Conservation (phyloP, 495 filamentous ascomycete species). For the Lichenothelia convexa region DNA sequence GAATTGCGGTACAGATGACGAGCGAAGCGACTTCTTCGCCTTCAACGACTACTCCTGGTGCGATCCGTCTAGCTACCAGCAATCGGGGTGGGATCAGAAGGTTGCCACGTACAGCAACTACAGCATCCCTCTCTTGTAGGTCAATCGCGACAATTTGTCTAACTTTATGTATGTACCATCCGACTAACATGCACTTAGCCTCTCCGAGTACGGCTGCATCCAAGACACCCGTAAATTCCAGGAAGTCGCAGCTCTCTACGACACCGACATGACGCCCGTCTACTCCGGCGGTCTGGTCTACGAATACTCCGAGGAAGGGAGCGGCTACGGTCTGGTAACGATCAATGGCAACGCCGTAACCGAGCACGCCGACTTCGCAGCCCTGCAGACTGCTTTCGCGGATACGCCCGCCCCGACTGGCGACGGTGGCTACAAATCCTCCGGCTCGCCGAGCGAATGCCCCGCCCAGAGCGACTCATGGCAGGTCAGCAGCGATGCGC, state of each 20-base stretch:
- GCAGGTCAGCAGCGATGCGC: slow-evolving; percentile 45
- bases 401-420: slow-evolving; percentile 47
- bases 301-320: slow-evolving; percentile 72
- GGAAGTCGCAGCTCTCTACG: slow-evolving; percentile 69
- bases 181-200: slow-evolving; percentile 21
- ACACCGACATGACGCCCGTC: slow-evolving; percentile 64
- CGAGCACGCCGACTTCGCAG: slow-evolving; percentile 43
- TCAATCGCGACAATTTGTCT: slow-evolving; percentile 1
- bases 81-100: slow-evolving; percentile 78
- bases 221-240: slow-evolving; percentile 62
- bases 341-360: slow-evolving; percentile 37
- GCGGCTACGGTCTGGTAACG: slow-evolving; percentile 59
- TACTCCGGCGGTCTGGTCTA: slow-evolving; percentile 95
- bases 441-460: slow-evolving; percentile 46
- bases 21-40: slow-evolving; percentile 85
- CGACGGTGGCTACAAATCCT: slow-evolving; percentile 58
- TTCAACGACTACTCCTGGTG: slow-evolving; percentile 99
- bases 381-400: slow-evolving; percentile 45
- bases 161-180: not conserved
- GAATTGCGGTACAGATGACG: slow-evolving; percentile 80
- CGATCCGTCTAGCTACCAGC: slow-evolving; percentile 54
- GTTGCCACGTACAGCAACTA: slow-evolving; percentile 82
- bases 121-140: slow-evolving; percentile 71
- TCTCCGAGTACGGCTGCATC: slow-evolving; percentile 88
- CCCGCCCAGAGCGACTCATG: slow-evolving; percentile 50